A percentile compares a stretch with the other conserved stretches of the same genome.
Evolutionary conservation across 352 stramenopile genomes (phyloP).

Genomic region (Globisporangium canariense): DNA sequence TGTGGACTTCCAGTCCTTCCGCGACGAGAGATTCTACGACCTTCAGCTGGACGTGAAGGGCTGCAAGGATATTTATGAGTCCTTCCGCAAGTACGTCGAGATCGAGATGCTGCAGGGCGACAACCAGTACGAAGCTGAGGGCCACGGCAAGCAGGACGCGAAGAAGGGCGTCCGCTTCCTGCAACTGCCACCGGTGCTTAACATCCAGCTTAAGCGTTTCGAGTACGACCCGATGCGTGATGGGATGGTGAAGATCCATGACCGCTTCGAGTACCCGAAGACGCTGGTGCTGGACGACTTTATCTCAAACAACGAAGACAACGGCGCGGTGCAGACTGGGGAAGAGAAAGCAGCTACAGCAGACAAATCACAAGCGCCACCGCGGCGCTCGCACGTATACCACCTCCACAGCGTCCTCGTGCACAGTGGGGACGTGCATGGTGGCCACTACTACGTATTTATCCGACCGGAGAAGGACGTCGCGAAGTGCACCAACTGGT

Average conservation of each 20-base stretch:
- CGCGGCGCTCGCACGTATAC: constrained; percentile 43
- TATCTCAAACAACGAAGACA: constrained; percentile 21
- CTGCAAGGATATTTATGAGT: constrained; percentile 85
- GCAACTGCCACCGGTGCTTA: constrained; percentile 86
- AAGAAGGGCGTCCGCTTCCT: constrained; percentile 87
- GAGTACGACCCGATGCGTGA: constrained; percentile 86
- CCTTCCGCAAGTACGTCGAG: constrained; percentile 91
- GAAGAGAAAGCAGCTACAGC: neutral
- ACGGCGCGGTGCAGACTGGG: neutral
- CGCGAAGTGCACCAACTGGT: constrained; percentile 65
- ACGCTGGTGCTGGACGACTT: constrained; percentile 75
- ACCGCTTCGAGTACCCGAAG: constrained; percentile 85
- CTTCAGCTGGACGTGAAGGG: constrained; percentile 92
- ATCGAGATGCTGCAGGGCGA: constrained; percentile 91
- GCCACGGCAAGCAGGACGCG: constrained; percentile 87
- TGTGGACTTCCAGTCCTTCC: constrained; percentile 85
- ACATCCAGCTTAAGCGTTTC: constrained; percentile 91
- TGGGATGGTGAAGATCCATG: constrained; percentile 88
- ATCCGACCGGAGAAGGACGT: constrained; percentile 76
- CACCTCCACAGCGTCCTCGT: constrained; percentile 85
- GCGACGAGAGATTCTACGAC: constrained; percentile 92
- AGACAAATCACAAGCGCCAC: neutral
- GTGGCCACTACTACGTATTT: constrained; percentile 89
- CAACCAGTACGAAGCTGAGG: constrained; percentile 92
- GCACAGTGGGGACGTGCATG: constrained; percentile 84